Conservation (phyloP, 495 filamentous ascomycete species). For the Penicillium argentinense region DNA sequence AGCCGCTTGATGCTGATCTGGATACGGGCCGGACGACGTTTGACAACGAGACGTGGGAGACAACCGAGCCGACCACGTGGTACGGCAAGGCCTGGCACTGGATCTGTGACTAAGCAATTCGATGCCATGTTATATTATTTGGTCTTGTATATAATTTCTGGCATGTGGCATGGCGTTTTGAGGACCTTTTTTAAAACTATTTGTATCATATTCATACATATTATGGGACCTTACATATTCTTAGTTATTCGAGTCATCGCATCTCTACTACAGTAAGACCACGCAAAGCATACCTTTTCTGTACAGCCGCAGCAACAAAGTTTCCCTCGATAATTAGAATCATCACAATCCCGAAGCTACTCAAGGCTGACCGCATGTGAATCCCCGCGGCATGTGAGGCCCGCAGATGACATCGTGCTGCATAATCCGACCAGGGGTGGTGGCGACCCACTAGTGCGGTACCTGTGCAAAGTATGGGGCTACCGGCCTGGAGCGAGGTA, state of each 20-base stretch:
- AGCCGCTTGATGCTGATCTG: slow-evolving; percentile 46
- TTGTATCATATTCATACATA: neutral
- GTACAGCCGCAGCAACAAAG: neutral
- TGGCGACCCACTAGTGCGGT: slow-evolving; percentile 9
- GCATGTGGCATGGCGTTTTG: slow-evolving; percentile 11
- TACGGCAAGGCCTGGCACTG: slow-evolving; percentile 29
- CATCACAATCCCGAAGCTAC: too few relatives aligned
- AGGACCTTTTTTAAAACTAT: neutral
- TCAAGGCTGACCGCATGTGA: too few relatives aligned
- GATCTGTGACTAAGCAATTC: slow-evolving; percentile 19
- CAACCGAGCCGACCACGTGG: slow-evolving; percentile 42
- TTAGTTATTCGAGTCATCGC: too few relatives aligned
- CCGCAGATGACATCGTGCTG: slow-evolving; percentile 14
- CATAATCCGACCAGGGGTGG: neutral
- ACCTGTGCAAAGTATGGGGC: slow-evolving; percentile 6
- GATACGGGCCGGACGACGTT: slow-evolving; percentile 41
- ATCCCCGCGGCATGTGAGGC: slow-evolving; percentile 17
- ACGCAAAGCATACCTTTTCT: neutral
- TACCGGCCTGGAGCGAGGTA: slow-evolving; percentile 1
- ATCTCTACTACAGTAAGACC: too few relatives aligned
- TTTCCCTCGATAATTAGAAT: too few relatives aligned
- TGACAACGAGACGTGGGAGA: slow-evolving; percentile 49
- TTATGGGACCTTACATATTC: too few relatives aligned
- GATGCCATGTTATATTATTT: slow-evolving; percentile 4
- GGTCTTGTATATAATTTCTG: slow-evolving; percentile 7